phyloP scores from a whole-genome alignment of 805 yeast genomes.

The Clavispora asparagi region DNA sequence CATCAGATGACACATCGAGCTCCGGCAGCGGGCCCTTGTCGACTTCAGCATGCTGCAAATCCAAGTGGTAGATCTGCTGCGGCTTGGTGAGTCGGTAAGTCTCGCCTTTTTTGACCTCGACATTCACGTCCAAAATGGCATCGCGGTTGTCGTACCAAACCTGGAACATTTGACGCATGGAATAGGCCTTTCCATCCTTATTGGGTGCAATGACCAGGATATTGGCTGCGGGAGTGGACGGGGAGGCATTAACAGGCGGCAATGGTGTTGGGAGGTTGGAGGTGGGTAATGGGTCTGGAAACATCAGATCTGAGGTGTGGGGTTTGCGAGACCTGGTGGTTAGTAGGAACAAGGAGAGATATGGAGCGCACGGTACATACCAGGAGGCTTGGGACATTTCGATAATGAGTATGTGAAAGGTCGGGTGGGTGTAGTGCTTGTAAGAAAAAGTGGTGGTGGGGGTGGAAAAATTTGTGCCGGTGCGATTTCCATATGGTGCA shows the following conservation, averaged over 20 bases:
- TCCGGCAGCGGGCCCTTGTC: neutral
- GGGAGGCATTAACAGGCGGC: neutral
- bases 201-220: slow-evolving; percentile 28
- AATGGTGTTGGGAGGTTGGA: neutral
- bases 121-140: slow-evolving; percentile 14
- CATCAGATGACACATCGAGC: neutral
- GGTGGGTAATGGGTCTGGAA: neutral
- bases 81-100: slow-evolving; percentile 28
- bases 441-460: neutral
- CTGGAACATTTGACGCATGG: slow-evolving; percentile 48
- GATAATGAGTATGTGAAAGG: slow-evolving; percentile 6
- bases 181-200: slow-evolving; percentile 39
- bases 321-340: neutral
- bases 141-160: slow-evolving; percentile 41
- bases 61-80: slow-evolving; percentile 33
- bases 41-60: slow-evolving; percentile 16
- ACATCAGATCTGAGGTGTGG: neutral
- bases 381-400: slow-evolving; percentile 11
- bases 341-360: neutral
- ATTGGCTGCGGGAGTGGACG: neutral
- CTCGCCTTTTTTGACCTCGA: slow-evolving; percentile 16
- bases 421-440: neutral
- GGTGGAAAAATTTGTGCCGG: slow-evolving; percentile 5
- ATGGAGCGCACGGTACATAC: slow-evolving; percentile 5
- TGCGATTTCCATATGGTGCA: neutral